Conservation (phyloP, 2,329 filamentous ascomycete species). For the Aspergillus flavus region DNA sequence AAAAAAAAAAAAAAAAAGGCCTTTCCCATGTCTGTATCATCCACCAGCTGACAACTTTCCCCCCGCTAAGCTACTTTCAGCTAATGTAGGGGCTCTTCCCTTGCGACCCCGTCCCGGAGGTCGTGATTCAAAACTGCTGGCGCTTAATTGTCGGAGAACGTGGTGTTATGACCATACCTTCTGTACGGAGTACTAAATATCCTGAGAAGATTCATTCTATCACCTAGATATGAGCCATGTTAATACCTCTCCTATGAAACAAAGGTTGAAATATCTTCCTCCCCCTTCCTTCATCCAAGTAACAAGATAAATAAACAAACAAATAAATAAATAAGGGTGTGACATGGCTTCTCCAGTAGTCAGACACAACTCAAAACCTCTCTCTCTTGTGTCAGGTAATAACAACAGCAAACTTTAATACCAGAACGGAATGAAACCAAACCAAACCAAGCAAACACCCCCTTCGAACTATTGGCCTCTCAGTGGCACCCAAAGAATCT, state of each 20-base stretch:
- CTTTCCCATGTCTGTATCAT: background rate
- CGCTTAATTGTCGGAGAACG: background rate
- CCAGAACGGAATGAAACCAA: constrained; percentile 1
- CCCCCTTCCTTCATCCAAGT: background rate
- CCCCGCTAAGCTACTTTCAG: constrained; percentile 2
- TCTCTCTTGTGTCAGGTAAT: background rate
- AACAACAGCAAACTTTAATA: background rate
- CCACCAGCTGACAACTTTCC: background rate
- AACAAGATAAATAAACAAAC: background rate
- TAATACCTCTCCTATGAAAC: background rate
- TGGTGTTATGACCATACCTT: background rate
- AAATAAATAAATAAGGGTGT: background rate
- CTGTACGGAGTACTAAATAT: background rate
- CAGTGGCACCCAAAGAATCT: constrained; percentile 12
- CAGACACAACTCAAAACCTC: background rate
- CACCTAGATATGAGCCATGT: background rate
- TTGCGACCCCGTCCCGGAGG: background rate
- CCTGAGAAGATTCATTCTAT: background rate
- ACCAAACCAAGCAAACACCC: constrained; percentile 5
- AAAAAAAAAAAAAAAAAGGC: background rate
- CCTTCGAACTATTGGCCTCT: constrained; percentile 6
- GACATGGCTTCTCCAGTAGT: background rate
- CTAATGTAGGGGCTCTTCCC: constrained; percentile 4
- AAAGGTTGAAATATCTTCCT: background rate
- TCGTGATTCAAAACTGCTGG: background rate